phyloP scores from a whole-genome alignment of 1,139 yeast genomes.

The Scheffersomyces parashehatae region DNA sequence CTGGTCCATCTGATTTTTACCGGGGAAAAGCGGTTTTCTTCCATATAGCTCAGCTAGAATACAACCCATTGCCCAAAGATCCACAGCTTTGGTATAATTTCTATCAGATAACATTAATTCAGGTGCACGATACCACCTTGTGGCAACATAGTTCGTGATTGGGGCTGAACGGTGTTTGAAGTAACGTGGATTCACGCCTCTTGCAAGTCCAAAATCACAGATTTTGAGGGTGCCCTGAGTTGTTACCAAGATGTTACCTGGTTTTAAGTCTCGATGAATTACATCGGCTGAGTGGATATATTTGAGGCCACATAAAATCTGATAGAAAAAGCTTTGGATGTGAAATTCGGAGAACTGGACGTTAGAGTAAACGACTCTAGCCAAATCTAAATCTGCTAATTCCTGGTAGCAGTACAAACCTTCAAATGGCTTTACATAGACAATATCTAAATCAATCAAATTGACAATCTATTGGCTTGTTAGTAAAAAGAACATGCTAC shows the following conservation, averaged over 20 bases:
- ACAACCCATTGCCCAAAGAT: conserved; percentile 82
- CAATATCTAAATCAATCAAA: conserved; percentile 72
- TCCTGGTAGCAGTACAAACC: conserved; percentile 86
- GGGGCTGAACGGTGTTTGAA: conserved; percentile 33
- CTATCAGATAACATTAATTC: conserved; percentile 72
- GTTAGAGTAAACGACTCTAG: conserved; percentile 72
- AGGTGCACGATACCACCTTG: conserved; percentile 95
- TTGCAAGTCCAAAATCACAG: conserved; percentile 87
- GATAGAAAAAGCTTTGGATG: conserved; percentile 73
- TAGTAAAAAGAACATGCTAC: conserved; percentile 2
- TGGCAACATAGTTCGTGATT: conserved; percentile 88
- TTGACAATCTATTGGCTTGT: conserved; percentile 51
- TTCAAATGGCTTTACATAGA: conserved; percentile 64
- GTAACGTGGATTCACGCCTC: conserved; percentile 60
- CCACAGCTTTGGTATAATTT: conserved; percentile 58
- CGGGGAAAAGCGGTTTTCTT: conserved; percentile 70
- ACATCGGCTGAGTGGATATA: conserved; percentile 86
- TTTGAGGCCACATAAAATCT: conserved; percentile 75
- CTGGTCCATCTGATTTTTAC: conserved; percentile 66
- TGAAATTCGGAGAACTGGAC: conserved; percentile 84
- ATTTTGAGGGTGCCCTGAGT: conserved; percentile 70
- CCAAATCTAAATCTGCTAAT: conserved; percentile 76
- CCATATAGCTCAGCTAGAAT: conserved; percentile 76
- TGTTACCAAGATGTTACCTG: conserved; percentile 80
- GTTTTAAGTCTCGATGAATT: conserved; percentile 82